phyloP scores from a whole-genome alignment of 768 basidiomycete species.

The Mycena amicta region DNA sequence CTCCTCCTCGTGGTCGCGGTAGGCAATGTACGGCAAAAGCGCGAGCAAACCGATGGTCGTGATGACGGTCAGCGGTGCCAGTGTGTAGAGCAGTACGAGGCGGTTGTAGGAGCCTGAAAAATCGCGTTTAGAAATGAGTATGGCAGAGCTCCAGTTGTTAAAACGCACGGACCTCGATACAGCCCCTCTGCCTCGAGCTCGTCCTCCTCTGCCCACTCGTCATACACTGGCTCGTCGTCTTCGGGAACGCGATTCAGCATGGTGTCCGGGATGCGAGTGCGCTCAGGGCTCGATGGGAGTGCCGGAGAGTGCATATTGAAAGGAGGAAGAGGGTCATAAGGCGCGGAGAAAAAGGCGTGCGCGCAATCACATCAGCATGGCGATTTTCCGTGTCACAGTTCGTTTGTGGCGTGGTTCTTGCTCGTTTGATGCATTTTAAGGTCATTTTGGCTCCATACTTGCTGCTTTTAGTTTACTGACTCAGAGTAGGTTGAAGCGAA shows the following conservation, averaged over 20 bases:
- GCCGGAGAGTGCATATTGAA: slow-evolving; percentile 3
- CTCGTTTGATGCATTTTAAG: no score
- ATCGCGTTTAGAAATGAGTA: neutral
- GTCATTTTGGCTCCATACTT: no score
- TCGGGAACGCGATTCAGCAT: slow-evolving; percentile 41
- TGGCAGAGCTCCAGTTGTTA: neutral
- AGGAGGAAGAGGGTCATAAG: neutral
- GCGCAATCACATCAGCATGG: neutral
- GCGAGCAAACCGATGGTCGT: slow-evolving; percentile 54
- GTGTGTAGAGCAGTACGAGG: slow-evolving; percentile 55
- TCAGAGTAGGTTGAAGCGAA: no score
- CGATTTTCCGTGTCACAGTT: neutral
- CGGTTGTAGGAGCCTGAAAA: slow-evolving; percentile 64
- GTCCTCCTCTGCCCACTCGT: slow-evolving; percentile 39
- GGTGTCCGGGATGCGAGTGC: slow-evolving; percentile 29
- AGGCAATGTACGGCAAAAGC: slow-evolving; percentile 50
- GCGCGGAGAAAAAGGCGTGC: neutral
- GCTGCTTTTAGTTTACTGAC: no score
- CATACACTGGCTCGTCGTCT: slow-evolving; percentile 33
- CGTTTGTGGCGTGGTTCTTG: no score
- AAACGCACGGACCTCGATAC: slow-evolving; percentile 45
- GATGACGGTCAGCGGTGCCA: slow-evolving; percentile 59
- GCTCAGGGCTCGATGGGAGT: slow-evolving; percentile 33
- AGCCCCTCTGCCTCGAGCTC: slow-evolving; percentile 52
- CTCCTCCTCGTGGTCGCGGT: slow-evolving; percentile 36